phyloP scores from a whole-genome alignment of 805 yeast genomes.

The Saturnispora sekii region DNA sequence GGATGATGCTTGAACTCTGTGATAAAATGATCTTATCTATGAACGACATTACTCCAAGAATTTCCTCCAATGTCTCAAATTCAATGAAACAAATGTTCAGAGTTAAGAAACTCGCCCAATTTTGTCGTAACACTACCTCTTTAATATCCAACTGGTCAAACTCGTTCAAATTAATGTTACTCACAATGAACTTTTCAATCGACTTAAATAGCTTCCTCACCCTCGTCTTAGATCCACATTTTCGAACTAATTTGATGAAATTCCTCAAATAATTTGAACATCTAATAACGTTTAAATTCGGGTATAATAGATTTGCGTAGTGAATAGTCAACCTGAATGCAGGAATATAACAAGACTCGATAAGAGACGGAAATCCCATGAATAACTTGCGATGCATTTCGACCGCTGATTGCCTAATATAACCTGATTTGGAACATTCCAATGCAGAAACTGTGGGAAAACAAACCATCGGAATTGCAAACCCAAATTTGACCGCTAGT shows the following conservation, averaged over 20 bases:
- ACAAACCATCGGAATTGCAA: slow-evolving; percentile 63
- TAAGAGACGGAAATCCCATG: slow-evolving; percentile 61
- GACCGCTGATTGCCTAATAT: slow-evolving; percentile 38
- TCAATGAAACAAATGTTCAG: slow-evolving; percentile 32
- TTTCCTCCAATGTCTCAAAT: slow-evolving; percentile 42
- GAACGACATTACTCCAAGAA: slow-evolving; percentile 32
- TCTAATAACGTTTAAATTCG: slow-evolving; percentile 18
- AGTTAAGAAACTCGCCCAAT: slow-evolving; percentile 23
- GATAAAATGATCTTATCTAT: slow-evolving; percentile 34
- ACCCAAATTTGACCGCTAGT: slow-evolving; percentile 52
- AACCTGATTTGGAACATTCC: slow-evolving; percentile 39
- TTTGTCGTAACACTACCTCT: slow-evolving; percentile 9
- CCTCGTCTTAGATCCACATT: slow-evolving; percentile 15
- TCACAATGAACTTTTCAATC: neutral
- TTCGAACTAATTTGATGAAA: slow-evolving; percentile 35
- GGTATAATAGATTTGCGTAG: slow-evolving; percentile 28
- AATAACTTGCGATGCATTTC: slow-evolving; percentile 46
- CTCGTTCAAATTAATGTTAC: slow-evolving; percentile 1
- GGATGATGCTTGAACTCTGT: slow-evolving; percentile 2
- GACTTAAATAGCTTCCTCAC: neutral
- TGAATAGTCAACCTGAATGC: slow-evolving; percentile 49
- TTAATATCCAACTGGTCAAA: neutral
- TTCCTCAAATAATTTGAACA: slow-evolving; percentile 29
- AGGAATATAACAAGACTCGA: slow-evolving; percentile 54
- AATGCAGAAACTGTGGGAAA: slow-evolving; percentile 64